Evolutionary conservation across 306 rosid species (phyloP).

Genomic region (Pyrus betulifolia): DNA sequence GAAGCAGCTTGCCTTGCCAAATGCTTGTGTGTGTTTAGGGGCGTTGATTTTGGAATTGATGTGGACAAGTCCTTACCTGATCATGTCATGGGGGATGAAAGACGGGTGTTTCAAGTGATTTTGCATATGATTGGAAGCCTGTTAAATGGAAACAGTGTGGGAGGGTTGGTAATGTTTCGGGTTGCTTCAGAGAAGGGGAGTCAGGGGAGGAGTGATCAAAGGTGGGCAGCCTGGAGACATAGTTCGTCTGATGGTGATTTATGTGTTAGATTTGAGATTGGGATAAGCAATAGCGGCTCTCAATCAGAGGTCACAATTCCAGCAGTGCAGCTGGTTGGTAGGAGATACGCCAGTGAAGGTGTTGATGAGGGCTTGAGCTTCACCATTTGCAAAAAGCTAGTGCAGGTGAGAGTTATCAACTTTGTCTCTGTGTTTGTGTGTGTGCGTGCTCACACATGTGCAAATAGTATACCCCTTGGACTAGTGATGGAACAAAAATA

Average conservation of each 20-base stretch:
- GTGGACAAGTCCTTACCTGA: constrained; percentile 80
- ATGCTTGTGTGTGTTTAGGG: constrained; percentile 75
- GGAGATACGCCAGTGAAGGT: constrained; percentile 59
- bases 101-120: constrained; percentile 97
- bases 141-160: constrained; percentile 48
- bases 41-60: constrained; percentile 63
- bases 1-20: constrained; percentile 95
- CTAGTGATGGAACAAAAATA: background rate
- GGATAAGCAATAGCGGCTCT: constrained; percentile 44
- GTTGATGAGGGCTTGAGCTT: constrained; percentile 78
- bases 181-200: constrained; percentile 62
- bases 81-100: constrained; percentile 85
- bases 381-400: constrained; percentile 79
- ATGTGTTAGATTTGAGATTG: constrained; percentile 77
- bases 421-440: background rate
- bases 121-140: constrained; percentile 94
- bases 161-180: constrained; percentile 53
- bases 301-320: constrained; percentile 48
- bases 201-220: constrained; percentile 85
- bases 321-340: constrained; percentile 24
- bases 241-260: constrained; percentile 74
- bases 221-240: constrained; percentile 79
- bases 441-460: background rate
- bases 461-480: background rate
- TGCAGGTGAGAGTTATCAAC: constrained; percentile 59